Percentiles rank a stretch among this genome's conserved stretches.
Evolutionary conservation across 352 stramenopile genomes (phyloP).

Genomic region (Pythium scleroteichum): DNA sequence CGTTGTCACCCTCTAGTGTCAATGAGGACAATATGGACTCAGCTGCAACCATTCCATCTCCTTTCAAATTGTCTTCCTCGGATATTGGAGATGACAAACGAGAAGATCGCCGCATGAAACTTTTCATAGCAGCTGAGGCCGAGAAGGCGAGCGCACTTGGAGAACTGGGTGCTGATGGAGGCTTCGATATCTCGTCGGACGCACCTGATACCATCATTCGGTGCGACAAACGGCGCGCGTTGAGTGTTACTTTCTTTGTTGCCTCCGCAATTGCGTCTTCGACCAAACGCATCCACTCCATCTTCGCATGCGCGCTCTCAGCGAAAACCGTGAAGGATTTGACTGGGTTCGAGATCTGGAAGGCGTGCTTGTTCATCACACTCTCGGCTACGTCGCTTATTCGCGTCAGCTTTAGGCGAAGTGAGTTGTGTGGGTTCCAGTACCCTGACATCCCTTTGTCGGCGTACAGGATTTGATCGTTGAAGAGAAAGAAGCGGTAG

Average conservation of each 20-base stretch:
- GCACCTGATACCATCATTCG: slow-evolving; percentile 8
- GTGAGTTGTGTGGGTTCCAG: slow-evolving; percentile 85
- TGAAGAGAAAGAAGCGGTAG: slow-evolving; percentile 90
- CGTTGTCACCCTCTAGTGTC: not conserved
- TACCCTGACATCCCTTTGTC: slow-evolving; percentile 78
- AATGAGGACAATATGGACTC: slow-evolving; percentile 12
- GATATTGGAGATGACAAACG: slow-evolving; percentile 40
- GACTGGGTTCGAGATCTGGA: slow-evolving; percentile 84
- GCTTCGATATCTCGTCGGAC: slow-evolving; percentile 1
- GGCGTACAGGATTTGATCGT: slow-evolving; percentile 82
- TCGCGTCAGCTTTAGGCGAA: slow-evolving; percentile 82
- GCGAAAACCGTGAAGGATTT: slow-evolving; percentile 87
- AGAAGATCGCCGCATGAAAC: slow-evolving; percentile 55
- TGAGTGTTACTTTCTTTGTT: slow-evolving; percentile 78
- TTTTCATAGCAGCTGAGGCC: slow-evolving; percentile 44
- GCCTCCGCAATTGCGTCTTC: slow-evolving; percentile 72
- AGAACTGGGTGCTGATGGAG: not conserved
- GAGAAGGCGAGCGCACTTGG: slow-evolving; percentile 22
- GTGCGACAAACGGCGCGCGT: slow-evolving; percentile 61
- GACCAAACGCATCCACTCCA: slow-evolving; percentile 82
- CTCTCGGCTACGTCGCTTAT: slow-evolving; percentile 75
- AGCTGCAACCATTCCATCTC: not conserved
- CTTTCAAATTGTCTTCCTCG: slow-evolving; percentile 11
- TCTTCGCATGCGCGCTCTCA: slow-evolving; percentile 61
- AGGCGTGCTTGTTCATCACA: slow-evolving; percentile 72